Evolutionary conservation across 768 basidiomycete species (phyloP).

Genomic region (Rickenella mellea): DNA sequence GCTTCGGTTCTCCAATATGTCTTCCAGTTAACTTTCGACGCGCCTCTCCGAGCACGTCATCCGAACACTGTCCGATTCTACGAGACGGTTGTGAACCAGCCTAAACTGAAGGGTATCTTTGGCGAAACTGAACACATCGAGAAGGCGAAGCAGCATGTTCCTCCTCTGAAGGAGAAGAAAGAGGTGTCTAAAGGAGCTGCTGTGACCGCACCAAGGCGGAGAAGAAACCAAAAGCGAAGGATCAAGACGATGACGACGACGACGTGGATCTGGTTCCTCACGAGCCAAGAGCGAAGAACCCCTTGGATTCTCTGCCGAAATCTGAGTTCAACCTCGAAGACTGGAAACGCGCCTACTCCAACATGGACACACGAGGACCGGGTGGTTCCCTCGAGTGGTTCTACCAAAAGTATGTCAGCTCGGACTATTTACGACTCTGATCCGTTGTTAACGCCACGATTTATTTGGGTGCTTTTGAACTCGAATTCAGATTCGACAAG

Average conservation of each 20-base stretch:
- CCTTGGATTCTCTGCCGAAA: slow-evolving; percentile 85
- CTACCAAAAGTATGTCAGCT: slow-evolving; percentile 71
- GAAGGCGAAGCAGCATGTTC: slow-evolving; percentile 58
- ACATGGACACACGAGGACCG: slow-evolving; percentile 88
- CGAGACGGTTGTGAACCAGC: slow-evolving; percentile 84
- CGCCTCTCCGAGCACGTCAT: slow-evolving; percentile 50
- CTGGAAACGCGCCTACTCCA: slow-evolving; percentile 97
- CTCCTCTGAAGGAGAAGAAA: slow-evolving; percentile 78
- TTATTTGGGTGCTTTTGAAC: neutral
- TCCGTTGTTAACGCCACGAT: too few species aligned
- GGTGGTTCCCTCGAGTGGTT: slow-evolving; percentile 89
- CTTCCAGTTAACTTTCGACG: slow-evolving; percentile 49
- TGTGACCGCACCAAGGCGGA: slow-evolving; percentile 35
- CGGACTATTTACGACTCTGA: too few species aligned
- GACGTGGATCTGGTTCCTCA: slow-evolving; percentile 76
- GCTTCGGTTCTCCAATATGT: slow-evolving; percentile 50
- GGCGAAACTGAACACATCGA: slow-evolving; percentile 53
- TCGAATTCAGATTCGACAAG: slow-evolving; percentile 68
- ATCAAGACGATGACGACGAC: slow-evolving; percentile 63
- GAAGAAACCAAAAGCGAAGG: slow-evolving; percentile 59
- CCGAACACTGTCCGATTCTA: slow-evolving; percentile 76
- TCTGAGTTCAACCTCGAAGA: slow-evolving; percentile 85
- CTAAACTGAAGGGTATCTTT: slow-evolving; percentile 58
- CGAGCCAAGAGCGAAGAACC: slow-evolving; percentile 91
- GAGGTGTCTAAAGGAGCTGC: slow-evolving; percentile 47